Evolutionary conservation across 805 yeast species (phyloP).

Genomic region (Ogataea glucozyma): DNA sequence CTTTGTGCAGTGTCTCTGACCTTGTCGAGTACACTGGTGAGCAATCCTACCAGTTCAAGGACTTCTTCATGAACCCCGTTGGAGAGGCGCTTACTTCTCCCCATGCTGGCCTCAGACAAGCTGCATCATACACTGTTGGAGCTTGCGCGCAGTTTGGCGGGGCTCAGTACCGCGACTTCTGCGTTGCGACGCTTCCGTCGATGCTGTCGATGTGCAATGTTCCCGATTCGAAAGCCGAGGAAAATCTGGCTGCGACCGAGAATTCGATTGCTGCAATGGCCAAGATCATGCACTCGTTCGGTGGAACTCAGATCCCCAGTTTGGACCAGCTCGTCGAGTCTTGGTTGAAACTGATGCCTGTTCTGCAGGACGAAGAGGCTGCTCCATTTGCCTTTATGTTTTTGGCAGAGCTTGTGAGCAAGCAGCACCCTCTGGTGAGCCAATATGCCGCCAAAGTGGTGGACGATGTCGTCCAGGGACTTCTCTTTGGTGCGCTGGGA

Average conservation of each 20-base stretch:
- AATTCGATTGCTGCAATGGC: constrained; percentile 82
- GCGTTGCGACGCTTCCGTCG: constrained; percentile 70
- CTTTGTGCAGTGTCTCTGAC: constrained; percentile 78
- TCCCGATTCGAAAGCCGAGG: constrained; percentile 85
- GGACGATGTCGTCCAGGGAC: constrained; percentile 71
- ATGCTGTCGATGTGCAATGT: constrained; percentile 69
- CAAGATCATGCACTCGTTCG: constrained; percentile 69
- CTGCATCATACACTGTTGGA: constrained; percentile 83
- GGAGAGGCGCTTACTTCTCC: constrained; percentile 67
- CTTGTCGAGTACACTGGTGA: constrained; percentile 78
- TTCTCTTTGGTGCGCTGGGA: constrained; percentile 61
- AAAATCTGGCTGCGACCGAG: constrained; percentile 84
- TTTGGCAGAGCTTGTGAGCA: constrained; percentile 68
- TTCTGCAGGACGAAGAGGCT: constrained; percentile 81
- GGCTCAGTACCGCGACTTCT: constrained; percentile 56
- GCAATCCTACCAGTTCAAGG: constrained; percentile 62
- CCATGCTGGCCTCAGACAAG: constrained; percentile 78
- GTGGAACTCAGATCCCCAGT: constrained; percentile 58
- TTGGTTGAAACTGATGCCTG: constrained; percentile 84
- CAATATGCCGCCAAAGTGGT: constrained; percentile 60
- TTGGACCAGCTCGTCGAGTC: constrained; percentile 61
- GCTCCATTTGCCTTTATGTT: constrained; percentile 83
- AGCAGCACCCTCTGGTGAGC: constrained; percentile 57
- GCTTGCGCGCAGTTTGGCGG: constrained; percentile 85
- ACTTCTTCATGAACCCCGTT: constrained; percentile 60